These are phyloP conservation scores for Aspergillus sp. DNA, from an alignment of 2,329 filamentous ascomycete species.

Conservation along the genomic window DNA sequence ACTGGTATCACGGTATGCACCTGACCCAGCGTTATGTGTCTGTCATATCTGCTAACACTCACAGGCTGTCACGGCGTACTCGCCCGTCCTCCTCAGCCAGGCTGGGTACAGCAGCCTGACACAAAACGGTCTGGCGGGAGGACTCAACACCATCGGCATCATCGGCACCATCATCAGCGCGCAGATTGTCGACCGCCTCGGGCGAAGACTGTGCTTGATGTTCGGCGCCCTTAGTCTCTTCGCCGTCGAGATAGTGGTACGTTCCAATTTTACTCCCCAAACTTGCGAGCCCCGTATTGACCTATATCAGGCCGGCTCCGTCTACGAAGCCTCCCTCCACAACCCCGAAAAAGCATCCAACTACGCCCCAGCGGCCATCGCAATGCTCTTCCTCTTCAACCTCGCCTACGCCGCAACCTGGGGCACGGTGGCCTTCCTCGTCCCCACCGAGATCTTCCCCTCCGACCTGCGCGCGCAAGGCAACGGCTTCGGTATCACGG, in stretches of 20 bases:
- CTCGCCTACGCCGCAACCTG: constrained; percentile 51
- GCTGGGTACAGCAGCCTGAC: constrained; percentile 38
- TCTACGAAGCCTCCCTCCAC: constrained; percentile 44
- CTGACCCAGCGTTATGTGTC: constrained; percentile 16
- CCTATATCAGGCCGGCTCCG: constrained; percentile 32
- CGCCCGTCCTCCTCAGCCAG: constrained; percentile 28
- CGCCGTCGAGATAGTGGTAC: constrained; percentile 43
- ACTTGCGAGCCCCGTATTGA: not conserved
- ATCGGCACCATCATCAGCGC: constrained; percentile 53
- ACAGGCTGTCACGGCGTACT: constrained; percentile 39
- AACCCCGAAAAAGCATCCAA: constrained; percentile 35
- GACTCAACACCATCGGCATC: constrained; percentile 54
- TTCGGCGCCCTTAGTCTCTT: constrained; percentile 41
- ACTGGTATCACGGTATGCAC: constrained; percentile 43
- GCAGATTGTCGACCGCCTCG: constrained; percentile 52
- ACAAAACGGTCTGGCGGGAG: constrained; percentile 50
- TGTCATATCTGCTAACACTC: constrained; percentile 23
- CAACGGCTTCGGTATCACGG: constrained; percentile 59
- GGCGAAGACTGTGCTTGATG: constrained; percentile 45
- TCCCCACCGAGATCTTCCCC: constrained; percentile 59
- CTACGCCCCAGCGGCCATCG: constrained; percentile 47
- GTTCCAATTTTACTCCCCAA: not conserved
- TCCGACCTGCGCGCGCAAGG: constrained; percentile 59
- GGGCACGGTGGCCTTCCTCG: constrained; percentile 52
- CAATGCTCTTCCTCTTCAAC: constrained; percentile 49